Evolutionary conservation across 108 stramenopile genomes (phyloP).

Genomic region (Parietichytrium sp.): DNA sequence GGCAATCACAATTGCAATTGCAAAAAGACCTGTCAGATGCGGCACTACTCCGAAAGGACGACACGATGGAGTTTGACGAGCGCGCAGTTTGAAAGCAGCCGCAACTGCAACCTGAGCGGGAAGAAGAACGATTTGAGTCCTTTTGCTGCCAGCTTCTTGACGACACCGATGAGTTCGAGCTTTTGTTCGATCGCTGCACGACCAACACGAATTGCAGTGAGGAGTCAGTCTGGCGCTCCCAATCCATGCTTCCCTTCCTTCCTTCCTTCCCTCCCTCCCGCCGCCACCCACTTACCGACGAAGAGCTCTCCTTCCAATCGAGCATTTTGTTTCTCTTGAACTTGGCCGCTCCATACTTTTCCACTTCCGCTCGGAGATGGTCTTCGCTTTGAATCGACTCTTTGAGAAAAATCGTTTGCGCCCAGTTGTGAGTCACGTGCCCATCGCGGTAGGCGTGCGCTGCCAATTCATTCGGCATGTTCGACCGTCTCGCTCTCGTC

Average conservation of each 20-base stretch:
- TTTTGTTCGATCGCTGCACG: background rate
- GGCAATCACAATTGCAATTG: constrained; percentile 16
- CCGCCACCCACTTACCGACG: too few relatives aligned
- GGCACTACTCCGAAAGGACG: constrained; percentile 3
- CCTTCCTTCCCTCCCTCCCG: too few relatives aligned
- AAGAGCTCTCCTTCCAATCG: background rate
- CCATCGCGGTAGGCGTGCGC: constrained; percentile 16
- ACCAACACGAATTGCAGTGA: background rate
- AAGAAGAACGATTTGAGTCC: too few relatives aligned
- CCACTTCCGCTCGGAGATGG: background rate
- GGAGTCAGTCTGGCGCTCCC: background rate
- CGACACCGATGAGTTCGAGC: background rate
- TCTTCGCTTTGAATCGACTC: background rate
- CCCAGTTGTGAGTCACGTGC: constrained; percentile 20
- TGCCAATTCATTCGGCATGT: constrained; percentile 11
- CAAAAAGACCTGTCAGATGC: background rate
- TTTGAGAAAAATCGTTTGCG: background rate
- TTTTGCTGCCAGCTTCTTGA: background rate
- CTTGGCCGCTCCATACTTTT: background rate
- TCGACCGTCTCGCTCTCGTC: too few relatives aligned
- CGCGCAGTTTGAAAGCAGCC: background rate
- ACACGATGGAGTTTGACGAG: background rate
- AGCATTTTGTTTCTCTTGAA: constrained; percentile 20
- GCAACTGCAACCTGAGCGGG: constrained; percentile 10
- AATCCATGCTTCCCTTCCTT: too few relatives aligned